A percentile compares a stretch with the other conserved stretches of the same genome.
phyloP scores from a whole-genome alignment of 768 basidiomycete species.

The Boletus tylopilopsis region DNA sequence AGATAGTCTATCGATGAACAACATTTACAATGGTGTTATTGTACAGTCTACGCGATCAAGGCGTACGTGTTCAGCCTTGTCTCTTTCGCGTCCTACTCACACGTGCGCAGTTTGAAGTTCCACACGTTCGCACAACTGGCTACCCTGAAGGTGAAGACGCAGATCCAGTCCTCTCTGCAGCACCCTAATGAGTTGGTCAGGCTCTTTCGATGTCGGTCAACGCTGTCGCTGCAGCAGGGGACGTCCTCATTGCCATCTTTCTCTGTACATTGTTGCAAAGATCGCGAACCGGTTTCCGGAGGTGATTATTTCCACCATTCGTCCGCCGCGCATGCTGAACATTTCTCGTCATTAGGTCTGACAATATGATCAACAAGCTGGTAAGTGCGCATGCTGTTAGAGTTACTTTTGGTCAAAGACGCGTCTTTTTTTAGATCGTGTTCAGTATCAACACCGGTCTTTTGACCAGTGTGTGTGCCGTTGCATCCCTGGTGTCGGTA shows the following conservation, averaged over 20 bases:
- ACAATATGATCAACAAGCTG: slow-evolving; percentile 52
- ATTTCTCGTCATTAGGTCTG: slow-evolving; percentile 31
- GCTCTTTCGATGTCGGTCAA: slow-evolving; percentile 53
- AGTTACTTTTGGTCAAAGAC: neutral
- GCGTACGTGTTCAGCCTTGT: slow-evolving; percentile 31
- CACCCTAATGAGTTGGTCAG: slow-evolving; percentile 8
- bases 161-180: neutral
- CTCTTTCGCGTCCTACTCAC: neutral
- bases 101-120: slow-evolving; percentile 34
- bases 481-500: slow-evolving; percentile 58
- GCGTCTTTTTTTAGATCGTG: slow-evolving; percentile 35
- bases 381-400: slow-evolving; percentile 7
- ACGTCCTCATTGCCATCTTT: slow-evolving; percentile 48
- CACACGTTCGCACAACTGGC: slow-evolving; percentile 46
- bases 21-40: slow-evolving; percentile 1
- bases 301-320: slow-evolving; percentile 18
- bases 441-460: slow-evolving; percentile 48
- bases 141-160: slow-evolving; percentile 39
- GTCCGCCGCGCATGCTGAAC: neutral
- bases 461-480: slow-evolving; percentile 46
- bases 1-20: neutral
- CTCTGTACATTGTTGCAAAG: slow-evolving; percentile 46
- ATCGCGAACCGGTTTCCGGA: slow-evolving; percentile 52
- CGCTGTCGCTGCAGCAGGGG: slow-evolving; percentile 48
- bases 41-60: slow-evolving; percentile 34